Percentiles rank a stretch among this genome's conserved stretches.
Evolutionary conservation across 192 early-diverging fungal species (phyloP).

Genomic region (Coemansia sp.): DNA sequence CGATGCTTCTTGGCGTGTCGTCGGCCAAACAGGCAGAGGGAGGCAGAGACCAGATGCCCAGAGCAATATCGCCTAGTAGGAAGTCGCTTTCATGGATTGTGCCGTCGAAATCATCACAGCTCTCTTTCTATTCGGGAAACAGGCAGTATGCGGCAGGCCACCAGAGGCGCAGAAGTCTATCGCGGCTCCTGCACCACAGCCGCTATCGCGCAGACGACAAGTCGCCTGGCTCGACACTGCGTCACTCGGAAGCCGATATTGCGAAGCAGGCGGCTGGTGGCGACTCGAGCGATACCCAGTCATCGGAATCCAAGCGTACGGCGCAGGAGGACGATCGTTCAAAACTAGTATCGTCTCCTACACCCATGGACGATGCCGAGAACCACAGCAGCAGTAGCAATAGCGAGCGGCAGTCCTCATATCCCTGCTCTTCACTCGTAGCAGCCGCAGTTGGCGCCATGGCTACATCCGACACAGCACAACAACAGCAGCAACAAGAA

Average conservation of each 20-base stretch:
- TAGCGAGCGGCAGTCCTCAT: background rate
- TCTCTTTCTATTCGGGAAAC: background rate
- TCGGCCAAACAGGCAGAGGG: background rate
- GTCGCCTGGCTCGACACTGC: background rate
- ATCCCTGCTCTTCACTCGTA: slow-evolving; percentile 9
- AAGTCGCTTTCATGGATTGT: slow-evolving; percentile 5
- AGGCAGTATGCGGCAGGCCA: background rate
- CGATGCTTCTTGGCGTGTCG: slow-evolving; percentile 7
- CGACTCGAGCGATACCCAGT: background rate
- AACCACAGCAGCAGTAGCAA: background rate
- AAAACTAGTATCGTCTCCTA: background rate
- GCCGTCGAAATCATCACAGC: background rate
- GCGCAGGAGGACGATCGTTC: background rate
- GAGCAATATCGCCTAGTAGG: background rate
- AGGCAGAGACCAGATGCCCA: background rate
- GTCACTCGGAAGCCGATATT: background rate
- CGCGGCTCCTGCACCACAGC: background rate
- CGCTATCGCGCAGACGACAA: background rate
- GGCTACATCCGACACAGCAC: slow-evolving; percentile 1
- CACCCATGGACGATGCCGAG: background rate
- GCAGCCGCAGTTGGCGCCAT: slow-evolving; percentile 18
- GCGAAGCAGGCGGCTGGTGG: background rate
- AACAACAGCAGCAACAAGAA: background rate
- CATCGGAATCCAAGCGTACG: background rate
- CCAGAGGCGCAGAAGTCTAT: background rate